Percentiles rank a stretch among this genome's conserved stretches.
Evolutionary conservation across 371 early-diverging fungal genomes (phyloP).

Genomic region (Circinella minor): DNA sequence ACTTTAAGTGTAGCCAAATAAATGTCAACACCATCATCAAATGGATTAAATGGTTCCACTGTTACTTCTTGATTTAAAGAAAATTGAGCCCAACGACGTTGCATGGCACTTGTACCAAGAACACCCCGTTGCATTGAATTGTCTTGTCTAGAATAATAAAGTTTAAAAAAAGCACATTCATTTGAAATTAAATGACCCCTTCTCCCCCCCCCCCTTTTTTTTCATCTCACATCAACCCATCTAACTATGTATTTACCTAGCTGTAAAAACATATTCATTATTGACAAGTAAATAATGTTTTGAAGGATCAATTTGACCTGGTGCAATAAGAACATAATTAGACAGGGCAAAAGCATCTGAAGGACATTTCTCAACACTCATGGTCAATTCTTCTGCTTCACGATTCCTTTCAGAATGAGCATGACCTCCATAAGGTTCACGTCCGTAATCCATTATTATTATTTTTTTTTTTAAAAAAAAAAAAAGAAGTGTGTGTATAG

Average conservation of each 20-base stretch:
- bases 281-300: slow-evolving; percentile 79
- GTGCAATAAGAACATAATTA: slow-evolving; percentile 78
- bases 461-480: not conserved
- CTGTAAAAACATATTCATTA: slow-evolving; percentile 77
- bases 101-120: slow-evolving; percentile 78
- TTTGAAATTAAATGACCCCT: too few relatives aligned
- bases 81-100: slow-evolving; percentile 88
- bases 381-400: slow-evolving; percentile 1
- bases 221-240: too few relatives aligned
- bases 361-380: slow-evolving; percentile 52
- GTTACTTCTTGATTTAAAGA: slow-evolving; percentile 82
- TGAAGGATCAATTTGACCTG: slow-evolving; percentile 71
- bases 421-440: slow-evolving; percentile 1
- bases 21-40: slow-evolving; percentile 58
- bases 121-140: slow-evolving; percentile 63
- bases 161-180: not conserved
- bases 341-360: slow-evolving; percentile 75
- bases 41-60: slow-evolving; percentile 79
- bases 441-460: slow-evolving; percentile 4
- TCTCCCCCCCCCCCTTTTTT: not conserved
- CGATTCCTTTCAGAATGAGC: not conserved
- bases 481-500: not conserved
- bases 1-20: slow-evolving; percentile 76
- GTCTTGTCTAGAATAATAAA: slow-evolving; percentile 49
- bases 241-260: slow-evolving; percentile 51